Base-by-base conservation (phyloP, 257 asterid species). In the Echium plantagineum region DNA sequence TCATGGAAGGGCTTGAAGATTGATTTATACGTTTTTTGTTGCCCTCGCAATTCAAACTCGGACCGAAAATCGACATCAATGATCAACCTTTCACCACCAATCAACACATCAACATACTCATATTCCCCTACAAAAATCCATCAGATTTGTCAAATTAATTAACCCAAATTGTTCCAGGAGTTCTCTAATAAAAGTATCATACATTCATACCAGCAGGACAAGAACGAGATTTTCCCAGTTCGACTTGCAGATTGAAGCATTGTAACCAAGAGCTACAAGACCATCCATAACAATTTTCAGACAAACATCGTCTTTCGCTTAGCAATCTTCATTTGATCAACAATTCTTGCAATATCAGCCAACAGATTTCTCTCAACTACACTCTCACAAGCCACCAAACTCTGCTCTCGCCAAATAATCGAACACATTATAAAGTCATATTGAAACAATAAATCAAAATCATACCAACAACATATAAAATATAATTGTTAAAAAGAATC, bases 11-110 rank as follows among this genome's bases (percentile, higher is more conserved):
- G 77, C 57, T 54, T 84, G 95, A 64, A 89, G 15, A 88, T 52
- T 0, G 65, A 64, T 32, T 66, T 83, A 80, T 93, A 89, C 9
- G 89, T n/a, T 64, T 71, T 86, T 86, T 6, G 90, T 85, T 12
- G 96, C 72, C 74, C 98, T 77, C 18, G 98, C 98, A 53, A 91
- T 61, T 89, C 94, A 61, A 91, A 93, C 32, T 93, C 93, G 5
- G 96, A 84, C 70, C 85, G 63, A 79, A 93, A 93, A 77, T 93
- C 97, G 3, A 85, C 69, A 78, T 89, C 98, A 17, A 93, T 58
- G 57, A 93, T 69, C 69, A 84, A n/a, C 30, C 97, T 77, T 52
- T 86, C 89, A 5, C 72, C 83, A 60, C 74, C 85, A 0, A 68
- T 53, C 15, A 74, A 31, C 75, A 79, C 96, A 61, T 91, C 98